Percentiles rank a stretch among this genome's conserved stretches.
phyloP scores from a whole-genome alignment of 169 alveolate species.

The Pseudocohnilembus persalinus region DNA sequence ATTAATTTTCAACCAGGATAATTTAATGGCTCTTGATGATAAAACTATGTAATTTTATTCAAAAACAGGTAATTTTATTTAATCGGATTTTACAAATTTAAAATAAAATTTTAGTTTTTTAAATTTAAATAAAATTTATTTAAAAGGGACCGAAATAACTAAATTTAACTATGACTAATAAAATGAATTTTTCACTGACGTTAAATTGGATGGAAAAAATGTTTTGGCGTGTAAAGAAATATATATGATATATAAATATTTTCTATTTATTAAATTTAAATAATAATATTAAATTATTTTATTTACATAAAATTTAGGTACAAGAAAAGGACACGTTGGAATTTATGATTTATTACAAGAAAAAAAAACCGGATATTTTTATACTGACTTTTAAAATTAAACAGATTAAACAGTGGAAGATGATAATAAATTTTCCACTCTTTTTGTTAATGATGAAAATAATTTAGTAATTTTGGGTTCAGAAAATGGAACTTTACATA shows the following conservation, averaged over 20 bases:
- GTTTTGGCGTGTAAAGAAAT: neutral
- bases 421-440: neutral
- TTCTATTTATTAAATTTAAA: neutral
- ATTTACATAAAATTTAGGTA: neutral
- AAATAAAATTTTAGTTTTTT: neutral
- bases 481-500: neutral
- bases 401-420: neutral
- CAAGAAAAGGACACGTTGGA: conserved; percentile 20
- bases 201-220: conserved; percentile 16
- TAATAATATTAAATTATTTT: neutral
- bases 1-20: neutral
- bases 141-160: neutral
- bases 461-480: neutral
- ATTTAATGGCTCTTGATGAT: conserved; percentile 6
- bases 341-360: conserved; percentile 22
- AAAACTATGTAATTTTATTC: neutral
- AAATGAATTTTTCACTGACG: conserved; percentile 15
- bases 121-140: neutral
- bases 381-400: neutral
- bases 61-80: neutral
- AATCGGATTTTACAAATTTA: neutral
- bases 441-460: neutral
- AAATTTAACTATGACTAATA: neutral
- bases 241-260: no score
- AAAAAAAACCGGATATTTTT: conserved; percentile 11